Base-by-base conservation (phyloP, 1,139 yeast species). In the Suhomyces terraborum region DNA sequence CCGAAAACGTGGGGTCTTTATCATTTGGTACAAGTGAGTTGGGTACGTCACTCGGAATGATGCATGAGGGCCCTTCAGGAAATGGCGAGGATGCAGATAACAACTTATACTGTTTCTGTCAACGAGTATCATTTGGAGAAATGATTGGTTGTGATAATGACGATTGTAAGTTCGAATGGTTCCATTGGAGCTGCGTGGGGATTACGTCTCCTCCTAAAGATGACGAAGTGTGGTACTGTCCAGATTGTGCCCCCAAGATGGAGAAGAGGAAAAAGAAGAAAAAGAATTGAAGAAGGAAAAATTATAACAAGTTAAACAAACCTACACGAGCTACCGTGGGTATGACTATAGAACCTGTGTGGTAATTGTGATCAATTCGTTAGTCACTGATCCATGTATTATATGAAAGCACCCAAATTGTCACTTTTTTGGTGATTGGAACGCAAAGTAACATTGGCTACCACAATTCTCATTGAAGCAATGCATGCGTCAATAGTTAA, bases 111-210 rank as follows among this genome's bases (percentile, higher is more conserved):
- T 88, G 96, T 62, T 79, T 84, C 63, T 88, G 96, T 59, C 88
- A 85, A 53, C 79, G 88, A 48, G 89, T 85, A 0, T 85, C 95
- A 1, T 86, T 83, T 65, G 96, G 96, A 9, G 88, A 87, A 51
- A 88, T 88, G 96, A 82, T 88, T 62, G 96, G 95, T 0, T 88
- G 96, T 61, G 96, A 88, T 59, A 85, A 85, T 54, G 81, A 79
- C 14, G 82, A 82, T 50, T 88, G 96, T 67, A 78, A 82, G 49
- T 82, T 72, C 54, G 96, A 88, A 59, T 88, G 96, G 96, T 88
- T 88, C 61, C 93, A 84, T 59, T 84, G 86, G 73, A 71, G 76
- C 44, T 88, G 96, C 68, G 95, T 88, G 37, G 95, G 95, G 1
- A 75, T 88, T 38, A 75, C 77, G 7, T 73, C 77, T 25, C 86